Conservation (phyloP, 352 stramenopile species). For the Phytophthora tentaculata region DNA sequence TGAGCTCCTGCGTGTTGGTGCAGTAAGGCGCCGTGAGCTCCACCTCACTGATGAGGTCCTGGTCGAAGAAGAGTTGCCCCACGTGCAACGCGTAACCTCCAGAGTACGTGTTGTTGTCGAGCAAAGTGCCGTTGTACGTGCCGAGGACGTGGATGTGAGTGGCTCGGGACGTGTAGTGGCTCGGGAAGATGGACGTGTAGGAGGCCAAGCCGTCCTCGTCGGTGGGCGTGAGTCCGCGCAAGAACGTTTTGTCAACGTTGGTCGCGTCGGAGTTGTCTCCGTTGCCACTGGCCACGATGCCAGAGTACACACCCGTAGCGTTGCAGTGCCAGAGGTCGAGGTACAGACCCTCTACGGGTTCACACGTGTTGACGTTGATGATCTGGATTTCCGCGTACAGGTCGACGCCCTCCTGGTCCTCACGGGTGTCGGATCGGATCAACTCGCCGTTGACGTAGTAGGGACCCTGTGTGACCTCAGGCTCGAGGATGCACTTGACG, state of each 20-base stretch:
- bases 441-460: conserved; percentile 38
- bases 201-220: conserved; percentile 22
- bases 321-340: conserved; percentile 42
- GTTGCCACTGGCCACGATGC: conserved; percentile 32
- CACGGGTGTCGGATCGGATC: conserved; percentile 26
- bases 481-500: conserved; percentile 35
- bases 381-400: conserved; percentile 36
- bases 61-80: conserved; percentile 35
- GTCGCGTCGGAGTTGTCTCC: conserved; percentile 27
- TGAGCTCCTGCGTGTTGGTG: conserved; percentile 40
- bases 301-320: conserved; percentile 33
- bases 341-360: conserved; percentile 26
- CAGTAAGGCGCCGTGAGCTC: conserved; percentile 22
- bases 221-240: conserved; percentile 27
- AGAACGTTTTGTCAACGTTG: conserved; percentile 30
- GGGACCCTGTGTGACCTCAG: conserved; percentile 28
- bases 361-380: conserved; percentile 38
- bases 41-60: conserved; percentile 35
- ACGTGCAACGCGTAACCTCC: conserved; percentile 28
- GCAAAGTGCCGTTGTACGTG: conserved; percentile 34
- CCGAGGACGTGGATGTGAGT: conserved; percentile 34
- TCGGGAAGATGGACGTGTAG: conserved; percentile 30
- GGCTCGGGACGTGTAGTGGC: conserved; percentile 31
- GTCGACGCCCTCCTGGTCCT: conserved; percentile 27
- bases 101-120: conserved; percentile 34